Evolutionary conservation across 23 red algal species (phyloP).

Genomic region (Gracilaria caudata): DNA sequence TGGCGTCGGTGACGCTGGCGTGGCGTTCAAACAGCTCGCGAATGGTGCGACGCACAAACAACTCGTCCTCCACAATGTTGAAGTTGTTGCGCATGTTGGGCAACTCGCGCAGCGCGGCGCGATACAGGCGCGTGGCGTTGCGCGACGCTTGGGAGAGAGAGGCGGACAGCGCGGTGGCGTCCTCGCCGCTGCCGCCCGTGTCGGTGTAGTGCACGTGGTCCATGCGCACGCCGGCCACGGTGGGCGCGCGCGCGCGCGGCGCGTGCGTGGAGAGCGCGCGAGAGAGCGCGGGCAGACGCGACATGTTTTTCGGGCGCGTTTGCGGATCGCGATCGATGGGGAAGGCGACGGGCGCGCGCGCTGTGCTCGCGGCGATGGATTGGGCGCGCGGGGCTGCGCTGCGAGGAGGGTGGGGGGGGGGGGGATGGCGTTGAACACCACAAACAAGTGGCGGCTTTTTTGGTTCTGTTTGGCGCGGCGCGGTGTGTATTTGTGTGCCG

Average conservation of each 20-base stretch:
- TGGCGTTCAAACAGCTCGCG: constrained; percentile 82
- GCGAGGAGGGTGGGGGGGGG: too few species aligned
- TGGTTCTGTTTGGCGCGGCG: too few species aligned
- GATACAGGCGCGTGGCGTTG: constrained; percentile 71
- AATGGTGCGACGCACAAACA: constrained; percentile 50
- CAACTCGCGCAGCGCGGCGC: constrained; percentile 65
- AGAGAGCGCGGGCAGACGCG: constrained; percentile 28
- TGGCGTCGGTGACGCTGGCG: constrained; percentile 64
- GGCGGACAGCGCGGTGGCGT: constrained; percentile 71
- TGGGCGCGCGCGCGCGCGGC: not conserved
- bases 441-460: too few species aligned
- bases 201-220: constrained; percentile 71
- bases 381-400: not conserved
- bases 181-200: constrained; percentile 84
- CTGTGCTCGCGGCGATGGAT: not conserved
- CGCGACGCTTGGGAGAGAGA: constrained; percentile 64
- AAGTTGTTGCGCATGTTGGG: constrained; percentile 85
- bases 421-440: too few species aligned
- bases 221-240: constrained; percentile 33
- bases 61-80: constrained; percentile 69
- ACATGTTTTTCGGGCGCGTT: not conserved
- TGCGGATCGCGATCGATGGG: too few species aligned
- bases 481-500: too few species aligned
- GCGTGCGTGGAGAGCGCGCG: constrained; percentile 43
- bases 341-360: not conserved